Percentiles rank a stretch among this genome's conserved stretches.
Conservation (phyloP, 768 basidiomycete genomes). For the Pleurotus djamor region DNA sequence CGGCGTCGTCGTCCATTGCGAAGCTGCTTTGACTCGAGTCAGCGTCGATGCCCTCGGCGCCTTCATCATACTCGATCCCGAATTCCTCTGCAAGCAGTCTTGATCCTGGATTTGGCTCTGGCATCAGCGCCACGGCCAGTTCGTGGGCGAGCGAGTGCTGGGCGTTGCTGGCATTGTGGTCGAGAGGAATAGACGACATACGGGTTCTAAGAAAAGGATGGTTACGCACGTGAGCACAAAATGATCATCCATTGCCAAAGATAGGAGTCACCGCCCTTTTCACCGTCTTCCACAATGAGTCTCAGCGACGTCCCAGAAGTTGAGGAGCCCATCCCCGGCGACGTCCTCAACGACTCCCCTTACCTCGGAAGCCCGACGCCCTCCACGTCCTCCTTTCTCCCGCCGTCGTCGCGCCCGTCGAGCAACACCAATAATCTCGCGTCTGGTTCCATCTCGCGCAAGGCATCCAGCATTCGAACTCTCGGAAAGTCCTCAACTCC, state of each 20-base stretch:
- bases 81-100: slow-evolving; percentile 85
- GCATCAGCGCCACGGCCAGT: slow-evolving; percentile 84
- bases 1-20: neutral
- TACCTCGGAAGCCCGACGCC: slow-evolving; percentile 1
- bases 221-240: no score
- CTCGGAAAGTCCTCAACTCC: slow-evolving; percentile 6
- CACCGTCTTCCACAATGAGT: neutral
- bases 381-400: slow-evolving; percentile 2
- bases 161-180: slow-evolving; percentile 42
- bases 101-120: slow-evolving; percentile 77
- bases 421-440: neutral
- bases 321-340: neutral
- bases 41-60: slow-evolving; percentile 76
- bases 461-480: slow-evolving; percentile 10
- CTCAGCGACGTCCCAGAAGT: slow-evolving; percentile 6
- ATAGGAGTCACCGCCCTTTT: no score
- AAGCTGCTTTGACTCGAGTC: neutral
- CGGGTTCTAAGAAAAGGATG: neutral
- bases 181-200: slow-evolving; percentile 18
- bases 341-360: neutral
- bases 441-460: neutral
- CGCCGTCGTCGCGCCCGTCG: neutral
- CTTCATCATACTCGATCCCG: slow-evolving; percentile 87
- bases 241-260: no score
- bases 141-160: slow-evolving; percentile 83